These are phyloP conservation scores for Mortierella sp. DNA, from an alignment of 371 early-diverging fungal species.

Conservation along the genomic window DNA sequence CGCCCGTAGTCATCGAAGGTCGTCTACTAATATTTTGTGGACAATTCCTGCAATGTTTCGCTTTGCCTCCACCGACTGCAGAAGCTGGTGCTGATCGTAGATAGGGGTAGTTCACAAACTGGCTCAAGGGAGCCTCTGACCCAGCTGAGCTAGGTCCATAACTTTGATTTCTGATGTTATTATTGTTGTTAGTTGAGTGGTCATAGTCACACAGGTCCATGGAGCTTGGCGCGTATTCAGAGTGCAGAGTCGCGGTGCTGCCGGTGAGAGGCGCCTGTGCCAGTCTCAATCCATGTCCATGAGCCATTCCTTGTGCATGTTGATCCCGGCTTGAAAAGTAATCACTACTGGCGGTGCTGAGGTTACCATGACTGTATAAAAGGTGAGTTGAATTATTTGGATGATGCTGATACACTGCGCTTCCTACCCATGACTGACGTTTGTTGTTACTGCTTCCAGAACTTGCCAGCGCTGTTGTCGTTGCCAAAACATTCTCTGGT, in stretches of 20 bases:
- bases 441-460: background rate
- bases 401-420: background rate
- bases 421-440: background rate
- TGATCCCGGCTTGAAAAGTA: slow-evolving; percentile 15
- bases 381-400: slow-evolving; percentile 13
- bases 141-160: slow-evolving; percentile 25
- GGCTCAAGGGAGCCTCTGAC: slow-evolving; percentile 13
- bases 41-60: slow-evolving; percentile 29
- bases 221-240: slow-evolving; percentile 26
- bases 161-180: background rate
- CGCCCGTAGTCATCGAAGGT: slow-evolving; percentile 9
- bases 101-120: slow-evolving; percentile 18
- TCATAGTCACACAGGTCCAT: slow-evolving; percentile 31
- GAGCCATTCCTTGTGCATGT: slow-evolving; percentile 6
- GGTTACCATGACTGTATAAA: slow-evolving; percentile 26
- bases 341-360: slow-evolving; percentile 20
- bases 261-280: background rate
- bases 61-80: slow-evolving; percentile 11
- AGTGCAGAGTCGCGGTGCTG: slow-evolving; percentile 25
- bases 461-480: background rate
- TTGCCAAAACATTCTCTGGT: background rate
- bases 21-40: slow-evolving; percentile 8
- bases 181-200: slow-evolving; percentile 7
- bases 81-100: slow-evolving; percentile 24
- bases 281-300: background rate